Evolutionary conservation across 192 early-diverging fungal species (phyloP), one percentile per base, ranked within the genome.

Genomic region (Entomortierella beljakovae): DNA sequence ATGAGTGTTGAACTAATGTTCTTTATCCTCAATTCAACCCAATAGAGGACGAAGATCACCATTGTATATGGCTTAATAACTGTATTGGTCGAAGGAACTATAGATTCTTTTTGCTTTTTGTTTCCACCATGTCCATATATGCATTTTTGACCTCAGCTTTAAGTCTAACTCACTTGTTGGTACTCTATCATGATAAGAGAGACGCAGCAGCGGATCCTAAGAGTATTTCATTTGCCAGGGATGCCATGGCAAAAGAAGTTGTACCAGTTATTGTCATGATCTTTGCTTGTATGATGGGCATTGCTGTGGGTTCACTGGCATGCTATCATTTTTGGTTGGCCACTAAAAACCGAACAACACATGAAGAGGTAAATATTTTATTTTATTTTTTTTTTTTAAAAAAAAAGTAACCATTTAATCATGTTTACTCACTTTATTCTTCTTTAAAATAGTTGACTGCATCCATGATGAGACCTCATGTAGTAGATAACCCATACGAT

Each of bases 51-150:
- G 89, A 90, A 60, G 93, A 95, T 81, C 93, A 96, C 64, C 94
- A 98, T 77, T 98, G 97, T 74, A 92, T 95, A 28, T 98, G 96
- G 96, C 91, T 94, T 9, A 94, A 92, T 70, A 97, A 94, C 81
- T 97, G 96, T 80, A 89, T 98, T 50, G 97, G 97, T 5, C 87
- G 88, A 34, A 81, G 92, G 59, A 94, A 94, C 80, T 94, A 93
- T 77, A 87, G 89, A 18, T 88, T 90, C 46, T 98, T 98, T 67
- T 92, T 95, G 71, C 87, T 87, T 16, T 96, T 96, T 61, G 81
- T 96, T 8, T 46, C 86, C 32, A 73, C 86, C 0, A 81, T 85
- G n/a, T 88, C 88, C 5, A 4, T 90, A 53, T 96, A 63, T 84
- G 88, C 46, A 10, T 87, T 57, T 89, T 91, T 70, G 83, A 92